Evolutionary conservation across 1,284 basidiomycete species (phyloP).

Genomic region (Tylopilus sp.): DNA sequence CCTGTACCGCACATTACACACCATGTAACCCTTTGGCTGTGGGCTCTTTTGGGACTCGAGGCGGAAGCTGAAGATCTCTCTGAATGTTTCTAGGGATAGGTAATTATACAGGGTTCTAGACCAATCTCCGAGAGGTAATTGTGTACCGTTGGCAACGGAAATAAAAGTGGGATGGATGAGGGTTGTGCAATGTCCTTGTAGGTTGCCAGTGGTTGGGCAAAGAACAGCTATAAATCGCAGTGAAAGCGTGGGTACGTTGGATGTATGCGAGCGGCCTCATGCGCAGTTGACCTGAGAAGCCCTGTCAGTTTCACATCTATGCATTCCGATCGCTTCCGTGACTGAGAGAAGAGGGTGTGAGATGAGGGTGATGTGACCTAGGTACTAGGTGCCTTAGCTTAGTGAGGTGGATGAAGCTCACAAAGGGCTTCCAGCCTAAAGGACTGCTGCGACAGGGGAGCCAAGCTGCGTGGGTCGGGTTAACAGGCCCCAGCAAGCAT

Average conservation of each 20-base stretch:
- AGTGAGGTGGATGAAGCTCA: no score
- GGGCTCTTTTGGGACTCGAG: not conserved
- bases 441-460: no score
- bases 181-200: constrained; percentile 13
- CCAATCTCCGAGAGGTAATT: constrained; percentile 20
- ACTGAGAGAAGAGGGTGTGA: no score
- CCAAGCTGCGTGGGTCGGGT: no score
- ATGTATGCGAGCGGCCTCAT: constrained; percentile 51
- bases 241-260: constrained; percentile 44
- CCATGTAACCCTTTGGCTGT: not conserved
- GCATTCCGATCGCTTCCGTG: no score
- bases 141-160: constrained; percentile 15
- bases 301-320: constrained; percentile 12
- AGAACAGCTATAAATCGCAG: constrained; percentile 1
- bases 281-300: constrained; percentile 64
- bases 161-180: constrained; percentile 11
- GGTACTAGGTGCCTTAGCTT: no score
- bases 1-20: constrained; percentile 36
- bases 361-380: no score
- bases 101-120: constrained; percentile 32
- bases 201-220: not conserved
- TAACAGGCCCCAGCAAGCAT: no score
- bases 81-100: constrained; percentile 10
- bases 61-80: not conserved
- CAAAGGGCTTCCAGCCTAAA: no score